phyloP scores from a whole-genome alignment of 768 basidiomycete genomes.

The Tulasnella sp. region DNA sequence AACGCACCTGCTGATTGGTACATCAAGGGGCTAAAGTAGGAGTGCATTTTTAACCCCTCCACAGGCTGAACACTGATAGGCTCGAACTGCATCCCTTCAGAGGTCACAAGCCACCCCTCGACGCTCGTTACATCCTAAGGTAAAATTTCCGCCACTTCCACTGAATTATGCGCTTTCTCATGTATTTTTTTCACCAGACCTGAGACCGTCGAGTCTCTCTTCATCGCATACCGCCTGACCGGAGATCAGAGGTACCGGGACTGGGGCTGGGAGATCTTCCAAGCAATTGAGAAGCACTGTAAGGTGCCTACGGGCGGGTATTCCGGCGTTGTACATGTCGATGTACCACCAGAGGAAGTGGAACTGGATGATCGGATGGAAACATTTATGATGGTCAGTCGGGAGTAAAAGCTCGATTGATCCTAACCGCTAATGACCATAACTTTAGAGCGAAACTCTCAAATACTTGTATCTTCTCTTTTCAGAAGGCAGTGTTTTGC shows the following conservation, averaged over 20 bases:
- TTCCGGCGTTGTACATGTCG: slow-evolving; percentile 74
- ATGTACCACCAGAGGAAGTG: slow-evolving; percentile 50
- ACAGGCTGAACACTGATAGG: neutral
- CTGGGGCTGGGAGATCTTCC: slow-evolving; percentile 85
- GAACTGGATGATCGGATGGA: slow-evolving; percentile 81
- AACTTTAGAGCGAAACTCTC: slow-evolving; percentile 63
- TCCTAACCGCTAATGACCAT: neutral
- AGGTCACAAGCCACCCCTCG: slow-evolving; percentile 26
- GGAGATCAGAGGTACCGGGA: slow-evolving; percentile 72
- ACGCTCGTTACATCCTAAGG: slow-evolving; percentile 89
- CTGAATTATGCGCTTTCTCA: neutral
- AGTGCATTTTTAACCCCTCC: neutral
- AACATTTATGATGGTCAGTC: slow-evolving; percentile 71
- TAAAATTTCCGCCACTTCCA: slow-evolving; percentile 20
- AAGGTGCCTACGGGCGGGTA: slow-evolving; percentile 70
- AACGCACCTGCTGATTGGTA: slow-evolving; percentile 62
- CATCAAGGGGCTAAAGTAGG: slow-evolving; percentile 56
- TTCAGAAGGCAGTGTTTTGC: slow-evolving; percentile 54
- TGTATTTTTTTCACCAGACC: slow-evolving; percentile 38
- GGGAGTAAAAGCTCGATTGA: neutral
- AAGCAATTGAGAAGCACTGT: slow-evolving; percentile 78
- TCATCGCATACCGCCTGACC: slow-evolving; percentile 82
- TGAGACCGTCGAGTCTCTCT: slow-evolving; percentile 90
- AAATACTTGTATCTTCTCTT: slow-evolving; percentile 89
- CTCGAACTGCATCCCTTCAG: neutral